Conservation (phyloP, 805 yeast genomes). For the Candida rishiriensis region DNA sequence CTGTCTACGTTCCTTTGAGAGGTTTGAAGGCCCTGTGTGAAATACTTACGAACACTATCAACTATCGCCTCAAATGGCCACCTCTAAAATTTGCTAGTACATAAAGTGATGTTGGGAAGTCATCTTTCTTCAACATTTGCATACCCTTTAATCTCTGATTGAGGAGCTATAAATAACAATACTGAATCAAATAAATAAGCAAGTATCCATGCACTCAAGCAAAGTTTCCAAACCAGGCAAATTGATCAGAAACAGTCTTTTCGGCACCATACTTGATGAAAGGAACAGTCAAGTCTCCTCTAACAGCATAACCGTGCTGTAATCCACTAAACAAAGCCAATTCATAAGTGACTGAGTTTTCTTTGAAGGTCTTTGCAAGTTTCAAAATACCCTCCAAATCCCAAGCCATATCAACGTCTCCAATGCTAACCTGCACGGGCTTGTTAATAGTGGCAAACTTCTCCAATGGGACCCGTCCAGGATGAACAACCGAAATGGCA, state of each 20-base stretch:
- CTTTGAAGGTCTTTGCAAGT: constrained; percentile 50
- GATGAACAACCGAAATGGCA: constrained; percentile 75
- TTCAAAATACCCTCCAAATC: constrained; percentile 53
- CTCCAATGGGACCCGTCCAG: constrained; percentile 59
- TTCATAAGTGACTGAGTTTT: constrained; percentile 51
- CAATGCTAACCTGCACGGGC: constrained; percentile 66
- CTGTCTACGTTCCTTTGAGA: too few species aligned
- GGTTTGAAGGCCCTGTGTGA: too few species aligned
- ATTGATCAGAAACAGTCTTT: constrained; percentile 48
- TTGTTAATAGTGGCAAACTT: constrained; percentile 50
- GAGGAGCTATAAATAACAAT: too few species aligned
- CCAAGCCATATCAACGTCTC: constrained; percentile 61
- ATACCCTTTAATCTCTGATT: too few species aligned
- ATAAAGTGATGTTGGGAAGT: too few species aligned
- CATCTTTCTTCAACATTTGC: too few species aligned
- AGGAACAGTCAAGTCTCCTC: constrained; percentile 57
- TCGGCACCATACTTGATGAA: constrained; percentile 55
- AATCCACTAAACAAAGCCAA: constrained; percentile 55
- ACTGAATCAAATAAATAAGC: too few species aligned
- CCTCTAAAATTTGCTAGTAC: too few species aligned
- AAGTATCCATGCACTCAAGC: neutral
- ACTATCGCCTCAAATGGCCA: too few species aligned
- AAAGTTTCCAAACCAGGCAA: constrained; percentile 17
- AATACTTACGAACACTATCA: too few species aligned
- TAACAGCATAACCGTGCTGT: constrained; percentile 68